Evolutionary conservation across 2,329 filamentous ascomycete genomes (phyloP), one percentile per base, ranked within the genome.

Genomic region (Hawksworthiomyces lignivorus): DNA sequence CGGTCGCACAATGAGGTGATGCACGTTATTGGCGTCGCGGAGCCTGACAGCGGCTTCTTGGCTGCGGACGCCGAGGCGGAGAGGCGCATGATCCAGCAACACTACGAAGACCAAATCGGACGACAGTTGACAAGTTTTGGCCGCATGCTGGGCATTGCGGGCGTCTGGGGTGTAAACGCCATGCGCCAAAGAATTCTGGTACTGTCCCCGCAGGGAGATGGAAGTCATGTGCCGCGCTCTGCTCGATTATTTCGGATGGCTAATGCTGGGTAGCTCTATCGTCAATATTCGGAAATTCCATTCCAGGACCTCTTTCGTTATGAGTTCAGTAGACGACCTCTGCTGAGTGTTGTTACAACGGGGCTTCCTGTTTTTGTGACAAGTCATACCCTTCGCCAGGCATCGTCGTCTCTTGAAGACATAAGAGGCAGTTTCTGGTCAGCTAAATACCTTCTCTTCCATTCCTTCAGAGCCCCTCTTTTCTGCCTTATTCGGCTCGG

Each of bases 1-100:
- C 66, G 75, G 39, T 69, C 75, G 9, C 75, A 80, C 51, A 80
- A 80, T 49, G 75, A 80, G 48, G 75, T 80, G 4, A 80, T 80
- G 75, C 65, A 70, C 15, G 73, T 77, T 9, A 79, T 80, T 29
- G 75, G 75, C 5, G 75, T 79, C 5, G 75, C 75, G 8, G 75
- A 80, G 50, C 71, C 74, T 12, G 75, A 79, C 40, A 69, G 67
- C 38, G 58, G 59, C 7, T 15, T 41, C 18, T 11, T 35, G 21
- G 52, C 52, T 4, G 54, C 59, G 18, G 62, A 64, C 4, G 59
- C 61, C 5, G 63, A 69, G 39, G 54, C 58, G 7, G 65, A 69
- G 30, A 56, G 61, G 2, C 59, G 64, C n/a, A 57, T 59, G 12
- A 60, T 63, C 10, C 70, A 75, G 47, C 57, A 65, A 24, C 56